phyloP scores from a whole-genome alignment of 164 flowering plant genomes.

The Euptelea pleiosperma region DNA sequence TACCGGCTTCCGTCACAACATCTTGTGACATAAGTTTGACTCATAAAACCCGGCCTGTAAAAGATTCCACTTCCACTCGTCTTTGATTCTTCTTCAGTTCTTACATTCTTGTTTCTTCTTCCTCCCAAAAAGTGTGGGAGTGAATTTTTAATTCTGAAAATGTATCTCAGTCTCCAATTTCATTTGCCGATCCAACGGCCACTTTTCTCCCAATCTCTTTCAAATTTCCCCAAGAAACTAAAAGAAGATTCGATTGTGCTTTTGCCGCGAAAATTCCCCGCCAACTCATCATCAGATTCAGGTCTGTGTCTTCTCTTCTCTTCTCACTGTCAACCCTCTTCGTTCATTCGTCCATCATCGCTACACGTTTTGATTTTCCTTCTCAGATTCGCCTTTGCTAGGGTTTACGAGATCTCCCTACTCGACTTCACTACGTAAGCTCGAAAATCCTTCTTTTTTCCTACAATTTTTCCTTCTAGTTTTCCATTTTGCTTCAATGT shows the following conservation, averaged over 20 bases:
- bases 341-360: neutral
- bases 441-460: neutral
- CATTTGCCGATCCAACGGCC: neutral
- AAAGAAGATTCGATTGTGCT: neutral
- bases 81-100: too few species aligned
- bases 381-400: slow-evolving; percentile 6
- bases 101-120: too few species aligned
- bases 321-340: neutral
- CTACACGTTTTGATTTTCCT: neutral
- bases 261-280: slow-evolving; percentile 5
- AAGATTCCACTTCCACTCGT: too few species aligned
- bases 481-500: neutral
- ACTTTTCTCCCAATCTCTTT: neutral
- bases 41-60: too few species aligned
- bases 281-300: neutral
- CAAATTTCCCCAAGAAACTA: neutral
- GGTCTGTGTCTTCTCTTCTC: neutral
- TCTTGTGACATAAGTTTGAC: too few species aligned
- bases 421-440: slow-evolving; percentile 15
- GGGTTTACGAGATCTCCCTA: slow-evolving; percentile 1
- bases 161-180: neutral
- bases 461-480: neutral
- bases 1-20: too few species aligned
- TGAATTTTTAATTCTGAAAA: too few species aligned
- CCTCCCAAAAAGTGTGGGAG: too few species aligned